Conservation (phyloP, 2,329 filamentous ascomycete genomes). For the Apiospora rasikravindrae region DNA sequence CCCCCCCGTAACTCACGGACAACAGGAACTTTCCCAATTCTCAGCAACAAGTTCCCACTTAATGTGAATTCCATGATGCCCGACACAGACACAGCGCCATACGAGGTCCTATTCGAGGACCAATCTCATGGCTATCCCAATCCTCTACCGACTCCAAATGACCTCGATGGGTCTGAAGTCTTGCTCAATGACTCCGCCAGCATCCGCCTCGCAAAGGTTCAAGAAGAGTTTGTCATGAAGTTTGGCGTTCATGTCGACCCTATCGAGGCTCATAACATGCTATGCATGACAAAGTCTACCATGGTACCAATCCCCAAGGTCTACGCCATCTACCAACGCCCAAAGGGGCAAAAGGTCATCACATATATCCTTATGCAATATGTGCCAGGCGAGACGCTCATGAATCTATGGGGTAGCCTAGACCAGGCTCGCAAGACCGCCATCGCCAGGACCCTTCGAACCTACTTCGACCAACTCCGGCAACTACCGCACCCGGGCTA, state of each 20-base stretch:
- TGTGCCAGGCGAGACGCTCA: slow-evolving; percentile 22
- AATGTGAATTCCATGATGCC: background rate
- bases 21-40: slow-evolving; percentile 4
- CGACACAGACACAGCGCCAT: background rate
- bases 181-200: slow-evolving; percentile 15
- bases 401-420: slow-evolving; percentile 19
- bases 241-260: slow-evolving; percentile 25
- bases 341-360: background rate
- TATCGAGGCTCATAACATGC: slow-evolving; percentile 31
- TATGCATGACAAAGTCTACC: slow-evolving; percentile 27
- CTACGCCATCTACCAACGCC: slow-evolving; percentile 29
- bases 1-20: background rate
- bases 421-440: slow-evolving; percentile 20
- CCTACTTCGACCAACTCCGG: slow-evolving; percentile 23
- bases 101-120: slow-evolving; percentile 9
- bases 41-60: background rate
- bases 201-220: slow-evolving; percentile 17
- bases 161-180: slow-evolving; percentile 20
- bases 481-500: slow-evolving; percentile 22
- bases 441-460: slow-evolving; percentile 20
- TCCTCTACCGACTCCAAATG: slow-evolving; percentile 22
- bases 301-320: slow-evolving; percentile 29
- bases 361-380: slow-evolving; percentile 26
- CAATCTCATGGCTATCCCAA: slow-evolving; percentile 14
- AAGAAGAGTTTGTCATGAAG: slow-evolving; percentile 24